Evolutionary conservation across 257 asterid genomes (phyloP), one percentile per base, ranked within the genome.

Genomic region (Solanum ahanhuiri): DNA sequence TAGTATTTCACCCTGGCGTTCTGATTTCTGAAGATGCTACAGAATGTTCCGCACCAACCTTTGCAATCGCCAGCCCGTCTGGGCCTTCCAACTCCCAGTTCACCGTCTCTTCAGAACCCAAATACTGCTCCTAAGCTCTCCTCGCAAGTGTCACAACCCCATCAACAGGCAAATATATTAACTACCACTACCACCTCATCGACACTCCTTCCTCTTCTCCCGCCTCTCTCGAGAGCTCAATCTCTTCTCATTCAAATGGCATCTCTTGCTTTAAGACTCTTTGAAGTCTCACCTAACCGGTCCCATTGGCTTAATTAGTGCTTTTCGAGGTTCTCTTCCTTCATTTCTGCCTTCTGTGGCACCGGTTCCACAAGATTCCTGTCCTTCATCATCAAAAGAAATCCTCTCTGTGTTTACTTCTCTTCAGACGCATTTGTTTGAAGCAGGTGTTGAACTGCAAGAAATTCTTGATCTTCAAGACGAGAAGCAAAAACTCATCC

Each of bases 401-500:
- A 91, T 93, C 87, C 85, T 95, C 7, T 18, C 94, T 45, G 95
- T 33, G 79, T 92, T 94, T 88, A 79, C 93, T 23, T 48, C 90
- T 63, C 98, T 95, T 60, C 98, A 95, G 87, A 88, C 91, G 28
- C 99, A 92, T 86, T 94, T 97, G 57, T 92, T 92, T 81, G 98
- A 95, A 92, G 98, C 97, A 71, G 97, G 94, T 82, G 93, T 95
- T 5, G 97, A 97, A 86, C 96, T 97, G 64, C 98, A 95, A 87
- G 95, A 93, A 90, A 93, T 95, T 85, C 98, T 95, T 33, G 98
- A 95, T 88, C 98, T 95, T 86, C 98, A 96, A 89, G 98, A 94
- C 67, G 94, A 95, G 39, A 95, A 91, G 86, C 94, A 92, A 89
- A 97, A 95, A 86, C 88, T 94, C 39, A 20, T 88, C 18, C 95